A percentile compares a stretch with the other conserved stretches of the same genome.
Conservation (phyloP, 305 asterid genomes). For the Striga hermonthica region DNA sequence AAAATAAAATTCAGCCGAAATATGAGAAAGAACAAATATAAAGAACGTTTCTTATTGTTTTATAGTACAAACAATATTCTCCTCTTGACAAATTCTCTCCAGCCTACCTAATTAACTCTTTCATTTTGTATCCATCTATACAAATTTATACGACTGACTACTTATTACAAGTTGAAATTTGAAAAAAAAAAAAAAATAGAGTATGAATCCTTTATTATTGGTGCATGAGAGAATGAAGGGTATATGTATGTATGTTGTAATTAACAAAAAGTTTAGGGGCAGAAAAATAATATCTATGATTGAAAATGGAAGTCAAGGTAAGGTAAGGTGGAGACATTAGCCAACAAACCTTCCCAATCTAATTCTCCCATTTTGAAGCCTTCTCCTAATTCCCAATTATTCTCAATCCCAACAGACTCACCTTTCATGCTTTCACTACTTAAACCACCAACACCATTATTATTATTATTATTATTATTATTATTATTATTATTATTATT, state of each 20-base stretch:
- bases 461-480: neutral
- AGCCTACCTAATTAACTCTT: too few relatives aligned
- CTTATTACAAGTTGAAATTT: too few relatives aligned
- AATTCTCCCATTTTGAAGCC: slow-evolving; percentile 74
- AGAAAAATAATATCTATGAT: slow-evolving; percentile 31
- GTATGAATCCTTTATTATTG: too few relatives aligned
- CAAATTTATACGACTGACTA: too few relatives aligned
- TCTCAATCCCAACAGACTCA: slow-evolving; percentile 51
- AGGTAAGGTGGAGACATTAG: slow-evolving; percentile 83
- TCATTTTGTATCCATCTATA: too few relatives aligned
- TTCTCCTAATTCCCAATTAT: slow-evolving; percentile 67
- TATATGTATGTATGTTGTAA: neutral
- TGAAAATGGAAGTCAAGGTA: slow-evolving; percentile 75
- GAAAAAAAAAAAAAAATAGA: too few relatives aligned
- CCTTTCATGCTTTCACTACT: slow-evolving; percentile 30
- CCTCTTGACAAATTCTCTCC: too few relatives aligned
- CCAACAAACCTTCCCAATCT: slow-evolving; percentile 99
- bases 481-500: neutral
- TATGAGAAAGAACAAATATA: too few relatives aligned
- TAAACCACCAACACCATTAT: neutral
- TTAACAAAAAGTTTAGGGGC: slow-evolving; percentile 14
- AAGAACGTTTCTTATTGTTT: too few relatives aligned
- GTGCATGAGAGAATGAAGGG: neutral
- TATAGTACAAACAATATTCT: too few relatives aligned
- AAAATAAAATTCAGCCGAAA: too few relatives aligned